Conservation (phyloP, 305 asterid genomes). For the Solanum hybrid region DNA sequence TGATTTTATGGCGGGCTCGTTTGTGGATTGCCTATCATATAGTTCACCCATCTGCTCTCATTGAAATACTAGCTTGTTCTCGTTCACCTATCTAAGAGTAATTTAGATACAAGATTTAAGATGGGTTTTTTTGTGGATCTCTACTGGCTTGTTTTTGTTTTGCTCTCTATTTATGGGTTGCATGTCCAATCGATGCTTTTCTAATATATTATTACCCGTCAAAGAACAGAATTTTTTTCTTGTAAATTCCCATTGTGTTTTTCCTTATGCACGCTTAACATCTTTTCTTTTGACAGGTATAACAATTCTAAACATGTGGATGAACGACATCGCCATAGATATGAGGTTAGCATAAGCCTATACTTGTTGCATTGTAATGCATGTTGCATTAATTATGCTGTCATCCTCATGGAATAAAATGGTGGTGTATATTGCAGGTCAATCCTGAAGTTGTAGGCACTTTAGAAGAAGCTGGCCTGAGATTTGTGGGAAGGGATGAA, state of each 20-base stretch:
- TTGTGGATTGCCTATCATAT: background rate
- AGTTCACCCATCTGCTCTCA: background rate
- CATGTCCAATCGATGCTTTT: background rate
- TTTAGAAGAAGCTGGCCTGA: constrained; percentile 71
- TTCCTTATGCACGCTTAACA: constrained; percentile 5
- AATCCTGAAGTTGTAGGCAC: constrained; percentile 63
- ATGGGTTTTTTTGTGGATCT: background rate
- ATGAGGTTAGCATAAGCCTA: constrained; percentile 49
- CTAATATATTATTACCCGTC: background rate
- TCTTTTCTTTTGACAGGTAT: constrained; percentile 38
- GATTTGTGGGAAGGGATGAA: constrained; percentile 92
- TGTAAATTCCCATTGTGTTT: background rate
- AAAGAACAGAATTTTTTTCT: too few species aligned
- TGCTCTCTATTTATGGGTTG: background rate
- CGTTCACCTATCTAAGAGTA: background rate
- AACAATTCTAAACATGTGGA: constrained; percentile 62
- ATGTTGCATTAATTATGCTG: background rate
- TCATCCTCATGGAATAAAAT: background rate
- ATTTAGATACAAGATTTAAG: background rate
- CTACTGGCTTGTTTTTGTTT: background rate
- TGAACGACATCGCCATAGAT: constrained; percentile 90
- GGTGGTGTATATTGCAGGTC: constrained; percentile 42
- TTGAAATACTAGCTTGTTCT: background rate
- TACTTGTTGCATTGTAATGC: background rate
- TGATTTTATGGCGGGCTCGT: background rate